Conservation (phyloP, 768 basidiomycete species). For the Auricularia auricula-judae region DNA sequence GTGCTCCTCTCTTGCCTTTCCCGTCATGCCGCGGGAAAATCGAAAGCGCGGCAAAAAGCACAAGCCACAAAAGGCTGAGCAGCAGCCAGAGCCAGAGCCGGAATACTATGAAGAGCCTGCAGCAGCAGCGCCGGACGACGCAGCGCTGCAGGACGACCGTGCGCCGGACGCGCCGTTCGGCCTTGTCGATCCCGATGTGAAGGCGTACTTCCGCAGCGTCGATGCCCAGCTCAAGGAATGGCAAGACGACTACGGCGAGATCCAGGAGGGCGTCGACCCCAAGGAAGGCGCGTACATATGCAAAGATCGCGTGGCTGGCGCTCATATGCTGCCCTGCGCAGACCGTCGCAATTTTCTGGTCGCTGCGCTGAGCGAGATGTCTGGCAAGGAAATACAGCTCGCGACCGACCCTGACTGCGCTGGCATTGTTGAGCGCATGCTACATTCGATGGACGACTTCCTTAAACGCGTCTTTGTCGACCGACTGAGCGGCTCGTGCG, state of each 20-base stretch:
- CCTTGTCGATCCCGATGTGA: conserved; percentile 78
- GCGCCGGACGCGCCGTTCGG: conserved; percentile 73
- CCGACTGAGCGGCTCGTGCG: conserved; percentile 79
- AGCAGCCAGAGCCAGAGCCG: conserved; percentile 12
- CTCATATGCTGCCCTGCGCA: conserved; percentile 17
- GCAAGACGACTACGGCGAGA: conserved; percentile 46
- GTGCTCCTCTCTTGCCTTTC: background rate
- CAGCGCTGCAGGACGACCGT: conserved; percentile 28
- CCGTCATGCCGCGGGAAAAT: conserved; percentile 58
- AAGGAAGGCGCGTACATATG: conserved; percentile 6
- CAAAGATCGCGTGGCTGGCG: background rate
- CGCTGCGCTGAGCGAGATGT: conserved; percentile 77
- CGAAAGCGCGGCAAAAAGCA: conserved; percentile 70
- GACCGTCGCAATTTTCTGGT: conserved; percentile 69
- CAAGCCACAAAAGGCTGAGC: conserved; percentile 34
- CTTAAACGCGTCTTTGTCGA: conserved; percentile 83
- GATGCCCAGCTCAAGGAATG: conserved; percentile 81
- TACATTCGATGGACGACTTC: conserved; percentile 93
- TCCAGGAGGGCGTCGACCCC: conserved; percentile 27
- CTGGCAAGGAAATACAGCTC: conserved; percentile 77
- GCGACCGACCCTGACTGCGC: conserved; percentile 94
- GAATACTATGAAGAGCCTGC: conserved; percentile 12
- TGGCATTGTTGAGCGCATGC: conserved; percentile 77
- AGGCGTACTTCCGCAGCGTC: conserved; percentile 86
- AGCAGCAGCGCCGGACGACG: conserved; percentile 17